Base-by-base conservation (phyloP, 2,329 filamentous ascomycete species). In the Alternaria panax region DNA sequence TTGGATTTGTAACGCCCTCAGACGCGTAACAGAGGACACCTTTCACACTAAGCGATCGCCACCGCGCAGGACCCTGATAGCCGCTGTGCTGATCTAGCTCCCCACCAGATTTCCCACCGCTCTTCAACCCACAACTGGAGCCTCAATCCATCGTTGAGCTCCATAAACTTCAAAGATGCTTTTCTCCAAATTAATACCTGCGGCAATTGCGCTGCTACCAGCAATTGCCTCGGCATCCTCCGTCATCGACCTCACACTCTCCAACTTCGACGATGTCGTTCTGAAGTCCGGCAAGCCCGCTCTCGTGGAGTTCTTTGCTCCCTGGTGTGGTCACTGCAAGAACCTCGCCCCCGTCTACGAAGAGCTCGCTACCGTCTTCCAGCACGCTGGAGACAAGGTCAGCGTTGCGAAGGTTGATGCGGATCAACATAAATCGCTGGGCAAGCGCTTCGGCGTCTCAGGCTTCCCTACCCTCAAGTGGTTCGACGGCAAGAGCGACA, bases 321-420 rank as follows among this genome's bases (percentile, higher is more conserved):
- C 94, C 24, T 99, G 95, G 95, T 99, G 95, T 76, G 96, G 95
- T 30, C 95, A 99, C 86, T 99, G 95, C 92, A 98, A 98, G 87
- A 96, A 84, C 75, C 90, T 99, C 32, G 95, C 95, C 16, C 96
- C 95, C 50, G 84, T 96, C 60, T 99, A 96, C 80, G 95, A 99
- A 79, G 92, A 99, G 77, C 88, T 99, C 42, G 95, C 88, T 46
- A 79, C 84, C 50, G 82, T 84, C 41, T 96, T 93, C 79, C 88
- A 90, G 66, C 88, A 86, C 73, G 88, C 88, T 66, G 82, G 92
- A 82, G 84, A 89, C 77, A 89, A 90, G 74, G 87, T 99, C 55
- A 89, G 90, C 75, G 93, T 99, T 75, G 95, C 91, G 70, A 99
- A 98, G 82, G 93, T 99, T 69, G 93, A 99, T 76, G 95, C 94